phyloP scores from a whole-genome alignment of 116 monocot genomes.

The Dioscorea cayenensis region DNA sequence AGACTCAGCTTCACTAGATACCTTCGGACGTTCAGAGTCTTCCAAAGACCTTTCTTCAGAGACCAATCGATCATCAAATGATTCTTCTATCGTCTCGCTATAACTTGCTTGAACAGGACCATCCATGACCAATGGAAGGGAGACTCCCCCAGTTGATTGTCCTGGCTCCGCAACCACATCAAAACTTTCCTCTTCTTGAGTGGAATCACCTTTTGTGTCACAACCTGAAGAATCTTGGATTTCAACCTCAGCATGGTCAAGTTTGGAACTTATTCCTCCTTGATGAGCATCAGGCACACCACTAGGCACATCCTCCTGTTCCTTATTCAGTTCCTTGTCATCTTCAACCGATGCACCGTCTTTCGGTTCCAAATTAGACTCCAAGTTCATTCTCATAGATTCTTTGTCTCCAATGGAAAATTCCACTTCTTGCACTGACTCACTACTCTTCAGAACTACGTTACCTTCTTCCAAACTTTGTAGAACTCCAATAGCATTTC shows the following conservation, averaged over 20 bases:
- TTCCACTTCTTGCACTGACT: neutral
- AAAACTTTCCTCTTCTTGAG: neutral
- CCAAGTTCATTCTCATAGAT: too few species aligned
- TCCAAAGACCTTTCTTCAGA: neutral
- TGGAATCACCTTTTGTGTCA: neutral
- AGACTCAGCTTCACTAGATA: neutral
- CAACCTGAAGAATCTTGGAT: neutral
- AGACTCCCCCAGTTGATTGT: neutral
- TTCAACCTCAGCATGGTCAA: neutral
- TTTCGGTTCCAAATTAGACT: too few species aligned
- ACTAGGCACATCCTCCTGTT: too few species aligned
- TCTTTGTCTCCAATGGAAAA: too few species aligned
- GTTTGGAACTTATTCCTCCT: neutral
- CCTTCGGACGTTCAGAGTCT: neutral
- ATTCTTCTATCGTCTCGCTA: neutral
- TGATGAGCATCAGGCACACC: too few species aligned
- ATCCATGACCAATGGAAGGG: neutral
- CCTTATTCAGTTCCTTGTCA: too few species aligned
- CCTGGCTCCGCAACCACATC: neutral
- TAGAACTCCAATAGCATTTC: neutral
- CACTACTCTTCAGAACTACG: neutral
- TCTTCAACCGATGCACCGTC: too few species aligned
- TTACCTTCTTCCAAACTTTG: neutral
- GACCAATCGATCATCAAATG: neutral
- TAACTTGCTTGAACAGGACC: neutral